Base-by-base conservation (phyloP, 495 filamentous ascomycete genomes). In the Filosporella fistucella region DNA sequence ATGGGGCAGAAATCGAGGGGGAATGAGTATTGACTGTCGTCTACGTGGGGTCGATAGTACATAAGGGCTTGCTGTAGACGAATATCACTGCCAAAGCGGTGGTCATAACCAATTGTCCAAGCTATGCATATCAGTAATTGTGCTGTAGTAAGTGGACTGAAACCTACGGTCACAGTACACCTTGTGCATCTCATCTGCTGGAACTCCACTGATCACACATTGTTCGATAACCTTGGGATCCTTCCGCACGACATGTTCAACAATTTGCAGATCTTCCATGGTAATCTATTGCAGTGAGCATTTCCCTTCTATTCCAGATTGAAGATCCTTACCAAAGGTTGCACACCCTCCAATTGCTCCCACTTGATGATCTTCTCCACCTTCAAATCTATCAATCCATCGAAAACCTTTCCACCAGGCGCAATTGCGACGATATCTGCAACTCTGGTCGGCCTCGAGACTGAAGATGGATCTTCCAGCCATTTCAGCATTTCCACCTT, bases 21-120 rank as follows among this genome's bases (percentile, higher is more conserved):
- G 58, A 82, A 95, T 16, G 85, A 84, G 65, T 96, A 96, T 65
- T 96, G 91, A 57, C 78, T 86, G 66, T 91, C 87, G 58, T 96
- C 91, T 32, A 84, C 51, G 56, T 90, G 75, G 13, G 89, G 91
- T 20, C 91, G 81, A 63, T 95, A 96, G 71, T 96, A 96, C 88
- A 96, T 95, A 29, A 96, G 69, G 13, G 89, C 91, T 64, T 96
- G 91, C 61, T 96, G 91, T 13, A 96, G 76, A 47, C 91, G 84
- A 23, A 89, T 74, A 26, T 72, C 75, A 57, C 68, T 90, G 42
- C 91, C 90, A 56, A 90, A 91, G 5, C 91, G 82, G 69, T 94
- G 89, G 59, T 96, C 91, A 57, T 89, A 95, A 16, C 91, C 91
- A 66, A 96, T 95, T 12, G 91, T 95, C 91, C 91, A 96, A 11